phyloP scores from a whole-genome alignment of 441 rosid species.

The Kokia cookei region DNA sequence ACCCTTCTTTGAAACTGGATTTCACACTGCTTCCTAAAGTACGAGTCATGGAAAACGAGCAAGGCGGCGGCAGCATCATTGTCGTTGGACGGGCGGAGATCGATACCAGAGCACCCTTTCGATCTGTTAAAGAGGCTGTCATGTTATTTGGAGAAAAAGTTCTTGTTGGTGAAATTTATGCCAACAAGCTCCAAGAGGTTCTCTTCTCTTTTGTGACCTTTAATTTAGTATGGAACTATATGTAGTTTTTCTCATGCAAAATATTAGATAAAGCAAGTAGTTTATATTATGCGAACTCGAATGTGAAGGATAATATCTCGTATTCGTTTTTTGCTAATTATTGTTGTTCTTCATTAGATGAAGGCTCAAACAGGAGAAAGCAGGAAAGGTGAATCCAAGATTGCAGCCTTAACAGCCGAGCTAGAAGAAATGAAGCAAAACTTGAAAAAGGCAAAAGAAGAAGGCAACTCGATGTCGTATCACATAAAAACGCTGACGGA shows the following conservation, averaged over 20 bases:
- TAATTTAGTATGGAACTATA: not conserved
- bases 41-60: slow-evolving; percentile 21
- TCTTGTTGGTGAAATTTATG: slow-evolving; percentile 46
- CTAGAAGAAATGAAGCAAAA: slow-evolving; percentile 47
- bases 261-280: not conserved
- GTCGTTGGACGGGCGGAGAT: slow-evolving; percentile 27
- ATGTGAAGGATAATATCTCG: not conserved
- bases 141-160: slow-evolving; percentile 19
- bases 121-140: slow-evolving; percentile 21
- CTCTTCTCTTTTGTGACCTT: not conserved
- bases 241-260: not conserved
- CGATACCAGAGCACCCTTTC: slow-evolving; percentile 17
- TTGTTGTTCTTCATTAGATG: slow-evolving; percentile 17
- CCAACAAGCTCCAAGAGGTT: slow-evolving; percentile 56
- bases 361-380: slow-evolving; percentile 18
- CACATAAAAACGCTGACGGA: slow-evolving; percentile 29
- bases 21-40: not conserved
- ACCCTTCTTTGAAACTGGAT: not conserved
- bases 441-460: slow-evolving; percentile 46
- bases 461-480: slow-evolving; percentile 31
- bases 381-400: slow-evolving; percentile 17
- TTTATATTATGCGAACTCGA: not conserved
- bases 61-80: slow-evolving; percentile 10
- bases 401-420: slow-evolving; percentile 35
- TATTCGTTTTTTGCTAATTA: not conserved